Evolutionary conservation across 1,284 basidiomycete genomes (phyloP).

Genomic region (Leccinum pseudoinsigne): DNA sequence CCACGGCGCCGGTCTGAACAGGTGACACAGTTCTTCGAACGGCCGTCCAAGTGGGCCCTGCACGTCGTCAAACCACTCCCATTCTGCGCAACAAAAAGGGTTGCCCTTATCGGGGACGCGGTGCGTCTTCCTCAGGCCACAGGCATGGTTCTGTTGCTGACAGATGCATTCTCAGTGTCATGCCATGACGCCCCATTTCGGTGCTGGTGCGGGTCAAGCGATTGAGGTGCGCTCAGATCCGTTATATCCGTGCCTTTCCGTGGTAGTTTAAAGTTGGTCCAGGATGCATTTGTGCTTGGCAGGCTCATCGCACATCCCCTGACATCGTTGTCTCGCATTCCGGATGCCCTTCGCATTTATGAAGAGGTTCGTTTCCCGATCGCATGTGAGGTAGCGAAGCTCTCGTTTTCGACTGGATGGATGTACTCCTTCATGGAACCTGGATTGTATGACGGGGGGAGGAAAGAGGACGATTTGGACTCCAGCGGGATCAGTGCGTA

Average conservation of each 20-base stretch:
- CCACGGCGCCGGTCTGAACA: neutral
- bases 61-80: constrained; percentile 34
- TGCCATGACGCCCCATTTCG: constrained; percentile 32
- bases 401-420: constrained; percentile 13
- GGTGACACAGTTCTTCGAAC: constrained; percentile 16
- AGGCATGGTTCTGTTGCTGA: neutral
- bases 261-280: neutral
- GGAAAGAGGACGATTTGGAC: constrained; percentile 10
- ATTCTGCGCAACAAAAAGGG: constrained; percentile 30
- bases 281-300: constrained; percentile 40
- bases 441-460: constrained; percentile 23
- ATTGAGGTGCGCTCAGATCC: constrained; percentile 29
- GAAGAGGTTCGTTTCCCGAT: constrained; percentile 31
- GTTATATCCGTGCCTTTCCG: neutral
- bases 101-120: constrained; percentile 39
- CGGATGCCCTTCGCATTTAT: constrained; percentile 31
- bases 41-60: constrained; percentile 32
- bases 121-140: constrained; percentile 15
- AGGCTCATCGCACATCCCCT: constrained; percentile 32
- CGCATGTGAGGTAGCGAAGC: constrained; percentile 8
- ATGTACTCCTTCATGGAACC: constrained; percentile 17
- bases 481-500: constrained; percentile 12
- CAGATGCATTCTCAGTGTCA: constrained; percentile 24
- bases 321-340: constrained; percentile 17
- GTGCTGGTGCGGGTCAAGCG: constrained; percentile 32